Base-by-base conservation (phyloP, 1,139 yeast species). In the Nakaseomyces sp. region DNA sequence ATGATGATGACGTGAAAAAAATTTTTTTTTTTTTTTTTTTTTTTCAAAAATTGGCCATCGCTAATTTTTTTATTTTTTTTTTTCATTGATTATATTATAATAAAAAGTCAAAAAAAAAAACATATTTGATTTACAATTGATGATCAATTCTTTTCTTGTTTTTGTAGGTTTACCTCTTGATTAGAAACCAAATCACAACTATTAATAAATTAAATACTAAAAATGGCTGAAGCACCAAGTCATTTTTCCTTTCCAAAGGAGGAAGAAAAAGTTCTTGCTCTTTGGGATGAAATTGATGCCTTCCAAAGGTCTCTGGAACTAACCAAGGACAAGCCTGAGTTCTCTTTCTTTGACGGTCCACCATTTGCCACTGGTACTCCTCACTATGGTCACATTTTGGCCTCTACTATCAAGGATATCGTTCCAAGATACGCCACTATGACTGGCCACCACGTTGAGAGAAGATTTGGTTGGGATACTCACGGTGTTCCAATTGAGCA, bases 321-420 rank as follows among this genome's bases (percentile, higher is more conserved):
- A 53, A 85, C 95, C 42, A 74, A 89, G 64, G 97, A 77, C 48
- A 77, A 81, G 54, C 94, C 95, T 33, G 83, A 81, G 46, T 91
- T 89, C 66, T 79, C 96, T 39, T 91, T 91, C 65, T 93, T 86
- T 62, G 99, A 91, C 67, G 99, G 99, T 28, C 99, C 99, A 10
- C 99, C 99, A 54, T 91, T 91, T 67, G 99, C 99, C 47, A 91
- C 98, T 4, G 97, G 98, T 63, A 86, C 96, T 32, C 99, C 99
- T 40, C 99, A 91, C 65, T 93, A 91, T 64, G 99, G 99, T 49
- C 99, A 91, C 63, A 82, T 91, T 61, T 73, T 93, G 65, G 93
- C 97, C 3, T 89, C 97, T 33, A 91, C 98, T 46, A 86, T 88
- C 57, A 91, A 89, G 73, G 99, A 91, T 70, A 86, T 91, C 54